Evolutionary conservation across 768 basidiomycete species (phyloP).

Genomic region (Tephrocybe sp.): DNA sequence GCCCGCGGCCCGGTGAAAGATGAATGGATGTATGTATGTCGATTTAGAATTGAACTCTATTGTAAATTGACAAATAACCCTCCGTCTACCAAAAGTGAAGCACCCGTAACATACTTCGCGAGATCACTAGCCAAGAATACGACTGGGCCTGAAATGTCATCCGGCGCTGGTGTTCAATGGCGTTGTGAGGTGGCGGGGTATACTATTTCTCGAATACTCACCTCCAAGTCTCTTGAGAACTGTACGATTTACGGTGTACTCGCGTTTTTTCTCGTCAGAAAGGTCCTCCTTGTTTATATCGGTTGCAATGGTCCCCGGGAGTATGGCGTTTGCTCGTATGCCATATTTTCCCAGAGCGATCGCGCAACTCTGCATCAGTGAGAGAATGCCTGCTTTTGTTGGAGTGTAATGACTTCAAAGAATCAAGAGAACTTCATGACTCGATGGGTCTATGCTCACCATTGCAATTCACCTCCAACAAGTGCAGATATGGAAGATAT

Average conservation of each 20-base stretch:
- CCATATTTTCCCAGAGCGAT: conserved; percentile 76
- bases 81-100: conserved; percentile 68
- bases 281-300: conserved; percentile 80
- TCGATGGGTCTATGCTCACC: conserved; percentile 30
- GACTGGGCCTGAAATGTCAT: conserved; percentile 73
- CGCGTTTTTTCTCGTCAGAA: conserved; percentile 53
- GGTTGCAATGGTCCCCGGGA: conserved; percentile 79
- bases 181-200: neutral
- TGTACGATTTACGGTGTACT: conserved; percentile 64
- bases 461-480: conserved; percentile 74
- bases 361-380: conserved; percentile 79
- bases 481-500: conserved; percentile 80
- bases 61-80: conserved; percentile 77
- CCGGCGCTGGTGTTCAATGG: conserved; percentile 41
- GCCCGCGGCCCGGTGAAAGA: conserved; percentile 12
- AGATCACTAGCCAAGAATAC: conserved; percentile 75
- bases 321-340: conserved; percentile 69
- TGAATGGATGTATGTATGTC: neutral
- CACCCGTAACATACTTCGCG: conserved; percentile 68
- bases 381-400: conserved; percentile 77
- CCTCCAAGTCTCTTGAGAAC: conserved; percentile 67
- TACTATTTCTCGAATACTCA: conserved; percentile 22
- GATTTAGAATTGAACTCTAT: too few species aligned
- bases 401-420: conserved; percentile 67
- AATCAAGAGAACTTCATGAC: too few species aligned